phyloP scores from a whole-genome alignment of 108 stramenopile species.

The Skeletonema costatum region DNA sequence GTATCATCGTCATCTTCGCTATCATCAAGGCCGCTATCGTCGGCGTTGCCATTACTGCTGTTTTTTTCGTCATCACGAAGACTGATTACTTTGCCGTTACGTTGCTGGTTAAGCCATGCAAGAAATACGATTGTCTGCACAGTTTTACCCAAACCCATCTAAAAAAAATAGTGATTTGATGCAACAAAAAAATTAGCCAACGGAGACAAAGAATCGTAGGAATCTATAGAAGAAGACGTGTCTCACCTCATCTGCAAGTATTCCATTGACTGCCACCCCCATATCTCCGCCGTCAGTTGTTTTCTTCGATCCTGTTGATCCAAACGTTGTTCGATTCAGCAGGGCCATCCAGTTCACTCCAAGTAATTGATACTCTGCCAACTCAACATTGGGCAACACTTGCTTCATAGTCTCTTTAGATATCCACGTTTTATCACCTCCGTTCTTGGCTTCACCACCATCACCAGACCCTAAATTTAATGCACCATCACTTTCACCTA shows the following conservation, averaged over 20 bases:
- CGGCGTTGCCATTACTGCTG: background rate
- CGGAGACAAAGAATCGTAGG: background rate
- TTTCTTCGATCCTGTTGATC: conserved; percentile 23
- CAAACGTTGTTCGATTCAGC: conserved; percentile 70
- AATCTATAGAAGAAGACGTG: conserved; percentile 18
- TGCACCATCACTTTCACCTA: conserved; percentile 64
- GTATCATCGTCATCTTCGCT: conserved; percentile 11
- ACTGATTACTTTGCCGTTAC: conserved; percentile 11
- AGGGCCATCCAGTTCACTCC: conserved; percentile 90
- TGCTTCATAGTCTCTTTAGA: conserved; percentile 58
- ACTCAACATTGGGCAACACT: conserved; percentile 61
- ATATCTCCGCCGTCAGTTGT: conserved; percentile 26
- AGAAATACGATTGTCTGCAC: conserved; percentile 96
- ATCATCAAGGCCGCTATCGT: conserved; percentile 8
- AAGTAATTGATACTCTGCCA: conserved; percentile 83
- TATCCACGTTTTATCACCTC: conserved; percentile 58
- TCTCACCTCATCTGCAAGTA: conserved; percentile 98
- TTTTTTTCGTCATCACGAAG: background rate
- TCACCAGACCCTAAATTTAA: conserved; percentile 50
- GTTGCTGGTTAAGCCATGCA: conserved; percentile 78
- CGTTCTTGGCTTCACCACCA: background rate
- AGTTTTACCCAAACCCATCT: conserved; percentile 75
- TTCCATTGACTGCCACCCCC: conserved; percentile 87
- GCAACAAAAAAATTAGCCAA: background rate
- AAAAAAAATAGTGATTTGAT: background rate